Evolutionary conservation across 805 yeast species (phyloP), one percentile per base, ranked within the genome.

Genomic region (Kazachstania taianensis): DNA sequence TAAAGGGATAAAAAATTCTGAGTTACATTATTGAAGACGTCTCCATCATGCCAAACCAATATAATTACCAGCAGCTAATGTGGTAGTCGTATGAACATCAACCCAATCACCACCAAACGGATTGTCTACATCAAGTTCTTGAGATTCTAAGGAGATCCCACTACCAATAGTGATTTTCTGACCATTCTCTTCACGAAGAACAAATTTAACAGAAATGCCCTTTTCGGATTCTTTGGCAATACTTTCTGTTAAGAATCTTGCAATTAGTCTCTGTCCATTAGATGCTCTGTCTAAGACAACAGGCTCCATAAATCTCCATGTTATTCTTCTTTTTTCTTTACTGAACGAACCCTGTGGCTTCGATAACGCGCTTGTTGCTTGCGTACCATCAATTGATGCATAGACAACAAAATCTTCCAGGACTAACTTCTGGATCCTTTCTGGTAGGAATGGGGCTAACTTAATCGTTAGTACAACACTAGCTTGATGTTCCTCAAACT

Each of bases 341-440:
- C 80, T 84, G 67, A 86, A 89, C 1, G 94, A 74, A 39, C 96
- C 97, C 38, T 81, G 78, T 5, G 98, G 98, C 55, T 82, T 84
- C 3, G 94, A 81, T 42, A 86, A 76, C 1, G 96, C 96, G 15
- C 78, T 67, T 2, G 76, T 63, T 3, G 80, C 70, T 13, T 73
- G 69, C 8, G 81, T 78, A 25, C 78, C 81, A 13, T 68, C 63
- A 46, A 80, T 75, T n/a, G 76, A 64, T 31, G 83, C 67, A 20
- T 62, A 56, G 5, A 74, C 63, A 2, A 53, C 48, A 16, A 66
- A 50, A 35, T 62, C 63, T 13, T 62, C 62, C 43, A 67, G 43
- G 0, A 43, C 40, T 12, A 58, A 35, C 24, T 45, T 40, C 20
- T 41, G 53, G 10, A 73, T 54, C 13, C 59, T 51, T 14, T 61